Base-by-base conservation (phyloP, 1,284 basidiomycete species). In the Phellinidium pouzarii region DNA sequence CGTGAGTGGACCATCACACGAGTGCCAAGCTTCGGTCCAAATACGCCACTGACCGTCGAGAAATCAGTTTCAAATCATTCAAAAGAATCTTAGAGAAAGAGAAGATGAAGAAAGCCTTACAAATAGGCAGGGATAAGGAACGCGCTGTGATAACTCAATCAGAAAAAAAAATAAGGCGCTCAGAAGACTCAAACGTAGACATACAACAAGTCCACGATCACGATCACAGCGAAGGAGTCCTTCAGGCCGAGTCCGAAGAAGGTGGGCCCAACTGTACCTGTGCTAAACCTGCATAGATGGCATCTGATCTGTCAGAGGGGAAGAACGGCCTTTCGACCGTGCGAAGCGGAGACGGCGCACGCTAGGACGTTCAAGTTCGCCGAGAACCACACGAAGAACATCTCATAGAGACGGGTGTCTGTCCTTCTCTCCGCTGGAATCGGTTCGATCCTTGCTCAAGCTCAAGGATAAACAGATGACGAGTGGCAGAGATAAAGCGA, bases 381-480 rank as follows among this genome's bases (percentile, higher is more conserved):
- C 5, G 80, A 78, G 59, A 84, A 79, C 82, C 82, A 84, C 17
- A 82, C 71, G 58, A 80, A 80, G 64, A 83, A 84, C 66, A 82
- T 70, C 59, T 84, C 81, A 58, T 79, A 78, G 54, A 79, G 71
- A 8, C 79, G 72, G 4, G 66, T 70, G 46, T 84, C 79, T 11
- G 68, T 68, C 26, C 80, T 67, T 49, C 75, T 64, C 46, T 73
- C 71, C 0, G 57, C 56, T 3, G 75, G 67, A 4, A 77, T 70
- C 2, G 82, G 82, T 2, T 69, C 65, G 26, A 84, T 80, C 1
- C 80, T 82, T n/a, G n/a, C n/a, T n/a, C n/a, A n/a, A n/a, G n/a
- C n/a, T n/a, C n/a, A 42, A 22, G 44, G 25, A 45, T 5, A 45
- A 25, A 22, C 17, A 8, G 25, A 5, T 45, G 7, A n/a, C 20